phyloP scores from a whole-genome alignment of 2,329 filamentous ascomycete genomes.

The Nothophaeocryptopus gaeumannii region DNA sequence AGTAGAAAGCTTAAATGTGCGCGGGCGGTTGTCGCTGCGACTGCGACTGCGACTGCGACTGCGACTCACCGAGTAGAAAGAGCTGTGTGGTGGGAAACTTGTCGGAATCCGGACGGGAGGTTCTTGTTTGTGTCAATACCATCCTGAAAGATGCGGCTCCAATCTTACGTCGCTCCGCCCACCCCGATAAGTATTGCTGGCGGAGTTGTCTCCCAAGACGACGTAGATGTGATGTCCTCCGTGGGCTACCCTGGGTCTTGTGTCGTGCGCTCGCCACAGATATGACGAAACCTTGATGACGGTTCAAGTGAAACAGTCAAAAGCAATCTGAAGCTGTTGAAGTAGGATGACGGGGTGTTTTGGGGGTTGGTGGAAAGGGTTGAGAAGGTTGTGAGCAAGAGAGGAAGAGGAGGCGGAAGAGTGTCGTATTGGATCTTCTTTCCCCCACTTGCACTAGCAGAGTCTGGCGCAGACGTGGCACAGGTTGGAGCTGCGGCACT shows the following conservation, averaged over 20 bases:
- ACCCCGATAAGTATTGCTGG: conserved; percentile 1
- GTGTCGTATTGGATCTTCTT: too few relatives aligned
- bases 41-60: not conserved
- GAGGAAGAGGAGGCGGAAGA: not conserved
- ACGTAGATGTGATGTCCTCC: not conserved
- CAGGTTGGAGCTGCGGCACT: too few relatives aligned
- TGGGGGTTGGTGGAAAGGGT: not conserved
- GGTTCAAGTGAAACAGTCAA: not conserved
- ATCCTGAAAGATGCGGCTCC: conserved; percentile 21
- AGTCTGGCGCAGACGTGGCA: not conserved
- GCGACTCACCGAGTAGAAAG: conserved; percentile 73
- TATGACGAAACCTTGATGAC: not conserved
- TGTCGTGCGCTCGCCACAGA: conserved; percentile 4
- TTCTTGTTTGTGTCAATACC: conserved; percentile 26
- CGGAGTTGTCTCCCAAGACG: not conserved
- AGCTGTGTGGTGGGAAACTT: conserved; percentile 80
- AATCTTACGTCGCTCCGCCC: conserved; percentile 23
- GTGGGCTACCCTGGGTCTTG: not conserved
- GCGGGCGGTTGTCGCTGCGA: too few relatives aligned
- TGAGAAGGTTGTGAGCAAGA: not conserved
- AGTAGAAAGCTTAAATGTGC: too few relatives aligned
- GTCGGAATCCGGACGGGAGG: conserved; percentile 59
- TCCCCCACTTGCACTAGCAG: not conserved
- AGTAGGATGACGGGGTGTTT: not conserved
- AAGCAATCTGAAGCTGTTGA: not conserved